Base-by-base conservation (phyloP, 257 asterid genomes). In the Scutellaria baicalensis region DNA sequence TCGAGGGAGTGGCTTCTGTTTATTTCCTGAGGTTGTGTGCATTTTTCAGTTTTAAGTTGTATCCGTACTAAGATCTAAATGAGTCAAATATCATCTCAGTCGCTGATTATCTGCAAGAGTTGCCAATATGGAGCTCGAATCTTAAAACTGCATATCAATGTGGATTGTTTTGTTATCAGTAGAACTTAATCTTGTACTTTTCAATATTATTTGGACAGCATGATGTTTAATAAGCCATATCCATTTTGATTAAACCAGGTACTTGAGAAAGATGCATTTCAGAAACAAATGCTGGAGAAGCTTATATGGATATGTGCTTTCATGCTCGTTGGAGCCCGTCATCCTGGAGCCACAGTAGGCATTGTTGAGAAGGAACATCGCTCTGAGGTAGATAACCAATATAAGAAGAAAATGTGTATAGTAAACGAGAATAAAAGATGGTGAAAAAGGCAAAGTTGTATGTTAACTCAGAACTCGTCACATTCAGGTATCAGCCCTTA, bases 271-370 rank as follows among this genome's bases (percentile, higher is more conserved):
- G 97, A 84, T 67, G 86, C 89, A 51, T 93, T 93, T 80, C 84
- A 87, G 82, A 91, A 93, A 78, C 99, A 94, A 81, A 94, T 91
- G 97, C 83, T 94, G 36, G 97, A 94, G 86, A 94, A 94, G 77
- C 97, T 93, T 66, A 91, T 91, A 80, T 93, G 99, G 99, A 93
- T 93, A 75, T 85, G 95, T 67, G 95, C 99, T 57, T 93, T 93
- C 87, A 93, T 93, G 99, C 97, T 93, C 21, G 99, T 93, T 64
- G 99, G 99, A 77, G 96, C 95, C 66, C 96, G 97, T 56, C 97
- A 91, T 83, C 96, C 93, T 21, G 95, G 97, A 60, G 96, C 97
- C 52, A 89, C 95, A 35, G 97, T 93, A 43, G 99, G 99, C 33
- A 86, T 5, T 49, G 97, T 91, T 61, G 99, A 91, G 87, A 88